phyloP scores from a whole-genome alignment of 1,284 basidiomycete genomes.

The Bjerkandera adusta region DNA sequence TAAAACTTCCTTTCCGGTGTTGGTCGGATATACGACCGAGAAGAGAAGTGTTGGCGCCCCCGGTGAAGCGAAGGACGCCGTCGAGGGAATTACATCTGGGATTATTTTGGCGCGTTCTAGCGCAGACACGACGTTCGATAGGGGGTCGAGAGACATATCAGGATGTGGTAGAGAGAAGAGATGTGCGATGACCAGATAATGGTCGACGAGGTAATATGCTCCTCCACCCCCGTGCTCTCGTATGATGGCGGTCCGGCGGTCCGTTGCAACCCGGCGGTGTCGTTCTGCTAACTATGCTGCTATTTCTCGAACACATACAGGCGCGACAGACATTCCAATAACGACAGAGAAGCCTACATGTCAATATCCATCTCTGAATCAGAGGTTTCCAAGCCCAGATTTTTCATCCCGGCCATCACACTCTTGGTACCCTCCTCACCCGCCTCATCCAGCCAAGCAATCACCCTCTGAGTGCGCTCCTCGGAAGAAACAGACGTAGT shows the following conservation, averaged over 20 bases:
- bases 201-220: too few relatives aligned
- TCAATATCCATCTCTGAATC: constrained; percentile 22
- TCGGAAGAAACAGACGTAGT: not conserved
- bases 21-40: constrained; percentile 48
- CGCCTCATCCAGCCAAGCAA: not conserved
- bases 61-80: constrained; percentile 38
- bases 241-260: too few relatives aligned
- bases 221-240: too few relatives aligned
- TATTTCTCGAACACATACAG: too few relatives aligned
- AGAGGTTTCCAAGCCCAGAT: constrained; percentile 15
- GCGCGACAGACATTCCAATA: too few relatives aligned
- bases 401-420: constrained; percentile 23
- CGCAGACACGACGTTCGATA: constrained; percentile 37
- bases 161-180: not conserved
- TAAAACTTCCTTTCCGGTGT: constrained; percentile 46
- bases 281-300: too few relatives aligned
- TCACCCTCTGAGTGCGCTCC: constrained; percentile 2
- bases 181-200: too few relatives aligned
- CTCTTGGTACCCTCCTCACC: constrained; percentile 13
- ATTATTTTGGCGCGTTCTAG: constrained; percentile 47
- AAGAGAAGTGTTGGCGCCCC: constrained; percentile 51
- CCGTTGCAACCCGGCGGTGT: too few relatives aligned
- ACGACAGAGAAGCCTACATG: constrained; percentile 4
- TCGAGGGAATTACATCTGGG: constrained; percentile 51
- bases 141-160: constrained; percentile 32